A percentile compares a stretch with the other conserved stretches of the same genome.
These are phyloP conservation scores for Boletus pseudo-olivaceus DNA, from an alignment of 768 basidiomycete genomes.

Conservation along the genomic window DNA sequence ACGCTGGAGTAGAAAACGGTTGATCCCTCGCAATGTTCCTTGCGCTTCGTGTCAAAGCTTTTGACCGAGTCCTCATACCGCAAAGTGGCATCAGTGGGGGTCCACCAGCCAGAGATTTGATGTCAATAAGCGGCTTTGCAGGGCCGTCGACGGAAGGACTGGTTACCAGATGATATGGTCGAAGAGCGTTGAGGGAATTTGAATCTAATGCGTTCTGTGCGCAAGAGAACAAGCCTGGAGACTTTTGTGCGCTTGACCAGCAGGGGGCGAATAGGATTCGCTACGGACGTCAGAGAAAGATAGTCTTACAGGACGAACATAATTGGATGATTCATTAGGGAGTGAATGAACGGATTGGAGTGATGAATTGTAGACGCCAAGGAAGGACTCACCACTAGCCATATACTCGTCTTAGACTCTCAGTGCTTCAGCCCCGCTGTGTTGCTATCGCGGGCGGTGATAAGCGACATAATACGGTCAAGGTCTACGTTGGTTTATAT, in stretches of 20 bases:
- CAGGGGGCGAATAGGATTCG: constrained; percentile 10
- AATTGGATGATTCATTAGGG: constrained; percentile 38
- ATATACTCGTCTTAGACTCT: constrained; percentile 84
- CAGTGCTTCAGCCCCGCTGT: constrained; percentile 93
- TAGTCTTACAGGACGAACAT: constrained; percentile 11
- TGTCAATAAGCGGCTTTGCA: constrained; percentile 44
- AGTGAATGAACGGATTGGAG: constrained; percentile 59
- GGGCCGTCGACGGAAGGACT: constrained; percentile 20
- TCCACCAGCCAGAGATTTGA: constrained; percentile 30
- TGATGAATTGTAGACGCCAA: constrained; percentile 51
- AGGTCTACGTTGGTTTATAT: constrained; percentile 97
- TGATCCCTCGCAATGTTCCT: constrained; percentile 24
- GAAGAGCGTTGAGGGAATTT: constrained; percentile 28
- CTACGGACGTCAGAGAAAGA: constrained; percentile 13
- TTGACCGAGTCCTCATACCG: constrained; percentile 29
- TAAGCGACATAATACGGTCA: constrained; percentile 99
- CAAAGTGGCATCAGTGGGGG: constrained; percentile 35
- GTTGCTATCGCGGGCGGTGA: constrained; percentile 99
- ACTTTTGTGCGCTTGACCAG: constrained; percentile 28
- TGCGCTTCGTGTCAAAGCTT: constrained; percentile 12
- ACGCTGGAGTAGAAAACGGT: constrained; percentile 29
- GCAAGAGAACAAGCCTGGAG: constrained; percentile 36
- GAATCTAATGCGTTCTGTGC: constrained; percentile 36
- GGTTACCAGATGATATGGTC: constrained; percentile 31
- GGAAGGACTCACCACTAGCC: constrained; percentile 82